phyloP scores from a whole-genome alignment of 2,329 filamentous ascomycete species.

The Aspergillus nomiae region DNA sequence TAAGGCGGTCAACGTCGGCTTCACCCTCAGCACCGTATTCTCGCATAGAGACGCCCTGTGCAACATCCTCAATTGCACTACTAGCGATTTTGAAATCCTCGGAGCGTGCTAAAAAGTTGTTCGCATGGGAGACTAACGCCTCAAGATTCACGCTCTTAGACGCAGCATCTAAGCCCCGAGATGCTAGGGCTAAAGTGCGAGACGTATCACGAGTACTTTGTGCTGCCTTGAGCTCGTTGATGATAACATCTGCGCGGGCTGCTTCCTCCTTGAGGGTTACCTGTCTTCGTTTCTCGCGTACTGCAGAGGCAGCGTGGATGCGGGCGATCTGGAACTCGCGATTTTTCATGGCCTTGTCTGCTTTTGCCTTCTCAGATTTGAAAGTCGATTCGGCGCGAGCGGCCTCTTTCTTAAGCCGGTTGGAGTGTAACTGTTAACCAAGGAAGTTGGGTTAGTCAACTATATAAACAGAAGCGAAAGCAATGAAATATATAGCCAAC shows the following conservation, averaged over 20 bases:
- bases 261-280: constrained; percentile 49
- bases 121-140: constrained; percentile 44
- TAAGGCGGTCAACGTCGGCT: constrained; percentile 44
- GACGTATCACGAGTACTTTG: constrained; percentile 51
- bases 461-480: neutral
- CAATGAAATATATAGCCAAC: neutral
- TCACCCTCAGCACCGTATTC: constrained; percentile 49
- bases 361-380: constrained; percentile 51
- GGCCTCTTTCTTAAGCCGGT: constrained; percentile 51
- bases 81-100: constrained; percentile 49
- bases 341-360: constrained; percentile 51
- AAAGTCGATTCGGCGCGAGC: constrained; percentile 48
- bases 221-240: constrained; percentile 51
- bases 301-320: constrained; percentile 49
- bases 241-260: constrained; percentile 52
- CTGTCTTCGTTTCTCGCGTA: constrained; percentile 50
- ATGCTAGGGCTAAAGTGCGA: constrained; percentile 46
- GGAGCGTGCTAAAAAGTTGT: constrained; percentile 43
- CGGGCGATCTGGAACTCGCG: constrained; percentile 53
- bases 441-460: neutral
- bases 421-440: constrained; percentile 45
- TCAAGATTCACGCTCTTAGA: constrained; percentile 50
- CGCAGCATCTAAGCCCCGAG: constrained; percentile 47
- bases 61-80: constrained; percentile 44
- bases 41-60: constrained; percentile 44